Conservation (phyloP, 2,329 filamentous ascomycete genomes). For the Epichloe hybrida region DNA sequence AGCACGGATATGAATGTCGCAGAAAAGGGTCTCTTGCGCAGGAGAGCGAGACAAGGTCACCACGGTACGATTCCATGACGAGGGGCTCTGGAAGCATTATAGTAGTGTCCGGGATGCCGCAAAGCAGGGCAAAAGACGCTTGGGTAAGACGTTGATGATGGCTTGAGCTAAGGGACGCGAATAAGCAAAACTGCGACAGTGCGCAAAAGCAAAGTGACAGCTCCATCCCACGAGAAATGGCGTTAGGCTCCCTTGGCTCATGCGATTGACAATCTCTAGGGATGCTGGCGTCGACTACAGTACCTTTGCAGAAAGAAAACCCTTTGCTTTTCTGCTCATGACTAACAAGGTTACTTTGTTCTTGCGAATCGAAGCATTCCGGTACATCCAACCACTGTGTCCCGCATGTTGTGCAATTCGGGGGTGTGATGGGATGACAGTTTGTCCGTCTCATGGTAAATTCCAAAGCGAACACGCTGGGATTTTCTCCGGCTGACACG, state of each 20-base stretch:
- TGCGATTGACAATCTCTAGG: background rate
- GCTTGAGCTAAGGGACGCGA: background rate
- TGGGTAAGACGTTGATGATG: background rate
- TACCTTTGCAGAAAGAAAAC: background rate
- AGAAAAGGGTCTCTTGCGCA: background rate
- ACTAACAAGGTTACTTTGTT: background rate
- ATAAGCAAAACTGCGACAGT: constrained; percentile 5
- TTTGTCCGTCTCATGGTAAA: background rate
- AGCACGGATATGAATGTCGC: constrained; percentile 2
- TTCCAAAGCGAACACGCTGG: background rate
- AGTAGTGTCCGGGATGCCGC: constrained; percentile 4
- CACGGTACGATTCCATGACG: constrained; percentile 1
- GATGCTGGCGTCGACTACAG: background rate
- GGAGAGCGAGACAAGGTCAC: constrained; percentile 5
- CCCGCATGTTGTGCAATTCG: background rate
- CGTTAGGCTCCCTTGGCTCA: background rate
- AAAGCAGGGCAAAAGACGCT: constrained; percentile 3
- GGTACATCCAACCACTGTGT: background rate
- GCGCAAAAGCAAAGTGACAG: constrained; percentile 6
- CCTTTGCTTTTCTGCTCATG: too few species aligned
- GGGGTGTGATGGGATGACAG: background rate
- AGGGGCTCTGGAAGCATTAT: constrained; percentile 4
- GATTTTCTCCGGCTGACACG: background rate
- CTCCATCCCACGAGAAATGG: background rate
- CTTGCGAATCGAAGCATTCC: background rate